Base-by-base conservation (phyloP, 1,284 basidiomycete species). In the Malassezia caprae region DNA sequence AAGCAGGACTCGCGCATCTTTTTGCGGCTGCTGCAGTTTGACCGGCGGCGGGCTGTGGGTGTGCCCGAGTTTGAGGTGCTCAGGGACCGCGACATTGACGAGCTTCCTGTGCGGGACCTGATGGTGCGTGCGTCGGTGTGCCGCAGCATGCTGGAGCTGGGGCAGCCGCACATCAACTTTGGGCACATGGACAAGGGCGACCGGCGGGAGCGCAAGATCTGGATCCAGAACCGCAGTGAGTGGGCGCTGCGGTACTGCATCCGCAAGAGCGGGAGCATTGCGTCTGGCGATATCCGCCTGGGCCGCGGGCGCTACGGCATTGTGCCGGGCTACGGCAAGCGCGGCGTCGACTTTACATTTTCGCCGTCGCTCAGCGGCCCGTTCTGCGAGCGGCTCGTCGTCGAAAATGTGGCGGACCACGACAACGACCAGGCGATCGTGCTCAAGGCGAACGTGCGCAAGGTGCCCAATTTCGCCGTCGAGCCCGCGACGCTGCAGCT, bases 161-260 rank as follows among this genome's bases (percentile, higher is more conserved):
- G 77, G 40, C 78, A 79, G 71, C 76, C 76, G 44, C 76, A 76
- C 51, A 79, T 80, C 76, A 79, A 80, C 64, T 79, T 80, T 64
- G 79, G 79, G 1, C 72, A 75, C n/a, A 76, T 78, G 61, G 78
- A 80, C 46, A 78, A 78, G 64, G 78, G 78, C 42, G 77, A 79
- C 37, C 64, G 72, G 27, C 78, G 77, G 61, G 75, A 77, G 37
- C 76, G 78, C 56, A 78, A 76, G 57, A 78, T 80, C 43, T 72
- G 79, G 50, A 77, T 80, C 40, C 78, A 75, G 72, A 78, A 76
- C 68, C 74, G 67, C 68, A 78, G 64, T 71, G 77, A 65, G 64
- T 78, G 58, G 78, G 78, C 64, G 21, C 55, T 75, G 28, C 65
- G 79, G 12, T 80, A 78, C 72, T 76, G 78, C 46, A 76, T 80